Evolutionary conservation across 768 basidiomycete genomes (phyloP), one percentile per base, ranked within the genome.

Genomic region (Neoboletus subvelutipes): DNA sequence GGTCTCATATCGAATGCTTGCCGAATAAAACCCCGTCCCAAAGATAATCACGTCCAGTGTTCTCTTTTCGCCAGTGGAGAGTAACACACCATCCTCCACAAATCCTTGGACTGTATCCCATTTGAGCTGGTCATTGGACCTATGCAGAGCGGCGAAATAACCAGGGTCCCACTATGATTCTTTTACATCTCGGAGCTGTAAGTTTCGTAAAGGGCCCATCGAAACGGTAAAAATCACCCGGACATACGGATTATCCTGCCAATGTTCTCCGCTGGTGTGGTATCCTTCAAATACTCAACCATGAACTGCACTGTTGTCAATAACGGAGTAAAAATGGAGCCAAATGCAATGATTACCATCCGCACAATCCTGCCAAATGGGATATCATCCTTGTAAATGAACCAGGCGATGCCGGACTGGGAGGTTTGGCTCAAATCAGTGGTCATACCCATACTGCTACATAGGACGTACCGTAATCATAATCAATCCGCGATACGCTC

Each of bases 131-230:
- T 87, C 80, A 66, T 88, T 86, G 1, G 81, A 75, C 28, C 37
- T 39, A 11, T 40, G 28, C 29, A 87, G 67, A 26, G 76, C 71
- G n/a, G 77, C 67, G 20, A 88, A 76, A 64, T 85, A 87, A 18
- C 34, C n/a, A 34, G 22, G 52, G 31, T 56, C n/a, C 77, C 78
- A 82, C 74, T 34, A 88, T 80, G 20, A 86, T 76, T 26, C 86
- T 75, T 65, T 83, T 85, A 65, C 83, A 85, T 34, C 83, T 84
- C 26, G 80, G 78, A 42, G 79, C 83, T 83, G 49, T 37, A 36
- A 42, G 15, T 22, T 33, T 24, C 17, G 22, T 39, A 15, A 40
- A n/a, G 10, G 12, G 12, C 28, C 12, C 18, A n/a, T 48, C 37
- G 29, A 43, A 47, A 18, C 26, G 18, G 22, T 47, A 46, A 29